phyloP scores from a whole-genome alignment of 2,329 filamentous ascomycete species.

The Cylindrodendrum hubeiense region DNA sequence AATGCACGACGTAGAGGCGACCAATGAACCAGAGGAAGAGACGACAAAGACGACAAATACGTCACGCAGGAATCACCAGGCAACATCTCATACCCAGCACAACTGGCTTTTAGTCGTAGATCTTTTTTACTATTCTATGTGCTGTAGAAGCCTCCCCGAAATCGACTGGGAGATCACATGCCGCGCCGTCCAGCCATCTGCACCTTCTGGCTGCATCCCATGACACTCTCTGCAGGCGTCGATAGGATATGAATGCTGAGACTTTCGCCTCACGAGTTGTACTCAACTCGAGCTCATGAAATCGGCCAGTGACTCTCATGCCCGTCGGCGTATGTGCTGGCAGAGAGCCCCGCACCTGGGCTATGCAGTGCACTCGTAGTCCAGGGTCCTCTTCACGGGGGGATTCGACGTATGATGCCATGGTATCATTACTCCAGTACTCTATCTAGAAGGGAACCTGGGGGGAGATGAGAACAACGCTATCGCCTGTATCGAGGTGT shows the following conservation, averaged over 20 bases:
- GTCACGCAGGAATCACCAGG: background rate
- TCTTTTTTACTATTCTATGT: slow-evolving; percentile 5
- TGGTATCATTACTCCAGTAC: slow-evolving; percentile 1
- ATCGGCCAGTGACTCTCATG: background rate
- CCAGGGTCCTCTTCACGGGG: background rate
- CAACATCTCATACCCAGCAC: background rate
- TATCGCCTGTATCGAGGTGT: slow-evolving; percentile 67
- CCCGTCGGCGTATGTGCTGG: background rate
- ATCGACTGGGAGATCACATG: background rate
- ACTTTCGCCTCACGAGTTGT: background rate
- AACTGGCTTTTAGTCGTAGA: background rate
- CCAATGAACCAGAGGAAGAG: background rate
- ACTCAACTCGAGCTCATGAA: background rate
- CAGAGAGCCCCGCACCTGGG: background rate
- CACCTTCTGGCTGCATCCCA: background rate
- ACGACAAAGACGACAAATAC: background rate
- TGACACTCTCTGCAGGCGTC: background rate
- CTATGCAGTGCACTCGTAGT: slow-evolving; percentile 1
- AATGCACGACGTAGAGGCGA: background rate
- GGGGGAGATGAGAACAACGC: slow-evolving; percentile 79
- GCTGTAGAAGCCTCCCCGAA: background rate
- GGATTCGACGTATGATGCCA: slow-evolving; percentile 2
- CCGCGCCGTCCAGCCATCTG: background rate
- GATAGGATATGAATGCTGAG: background rate
- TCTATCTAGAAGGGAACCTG: slow-evolving; percentile 61